Percentiles rank a stretch among this genome's conserved stretches.
Conservation (phyloP, 345 rosid genomes). For the Hibiscus tridactylites region DNA sequence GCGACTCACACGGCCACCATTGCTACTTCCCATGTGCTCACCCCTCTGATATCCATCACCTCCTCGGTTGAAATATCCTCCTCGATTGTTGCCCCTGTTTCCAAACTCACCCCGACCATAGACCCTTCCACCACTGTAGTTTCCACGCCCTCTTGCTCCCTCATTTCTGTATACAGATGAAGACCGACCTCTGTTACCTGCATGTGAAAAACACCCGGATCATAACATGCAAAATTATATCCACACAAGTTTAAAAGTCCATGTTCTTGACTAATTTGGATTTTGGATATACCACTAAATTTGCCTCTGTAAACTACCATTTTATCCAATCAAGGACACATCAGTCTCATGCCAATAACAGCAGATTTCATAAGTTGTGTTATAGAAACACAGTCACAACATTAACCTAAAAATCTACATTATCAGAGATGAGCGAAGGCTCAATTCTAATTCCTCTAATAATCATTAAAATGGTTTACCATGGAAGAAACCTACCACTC, state of each 20-base stretch:
- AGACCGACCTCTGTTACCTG: conserved; percentile 64
- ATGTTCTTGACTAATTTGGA: not conserved
- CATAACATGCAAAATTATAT: not conserved
- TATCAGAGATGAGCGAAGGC: not conserved
- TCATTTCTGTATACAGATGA: conserved; percentile 63
- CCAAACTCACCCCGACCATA: conserved; percentile 58
- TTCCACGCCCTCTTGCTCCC: conserved; percentile 69
- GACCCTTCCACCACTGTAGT: conserved; percentile 59
- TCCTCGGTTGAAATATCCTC: conserved; percentile 60
- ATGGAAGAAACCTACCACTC: not conserved
- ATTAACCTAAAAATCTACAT: not conserved
- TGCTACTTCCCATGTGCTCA: conserved; percentile 21
- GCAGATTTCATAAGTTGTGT: not conserved
- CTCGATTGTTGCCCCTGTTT: conserved; percentile 49
- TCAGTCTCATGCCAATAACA: not conserved
- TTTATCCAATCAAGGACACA: not conserved
- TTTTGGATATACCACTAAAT: not conserved
- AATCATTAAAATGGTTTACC: not conserved
- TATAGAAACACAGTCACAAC: not conserved
- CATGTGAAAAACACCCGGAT: conserved; percentile 4
- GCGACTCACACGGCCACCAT: conserved; percentile 42
- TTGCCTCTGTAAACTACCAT: not conserved
- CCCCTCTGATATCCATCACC: conserved; percentile 51
- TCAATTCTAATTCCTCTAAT: not conserved
- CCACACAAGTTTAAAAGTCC: not conserved